A percentile compares a stretch with the other conserved stretches of the same genome.
These are phyloP conservation scores for Fusarium scirpi DNA, from an alignment of 2,329 filamentous ascomycete genomes.

Conservation along the genomic window DNA sequence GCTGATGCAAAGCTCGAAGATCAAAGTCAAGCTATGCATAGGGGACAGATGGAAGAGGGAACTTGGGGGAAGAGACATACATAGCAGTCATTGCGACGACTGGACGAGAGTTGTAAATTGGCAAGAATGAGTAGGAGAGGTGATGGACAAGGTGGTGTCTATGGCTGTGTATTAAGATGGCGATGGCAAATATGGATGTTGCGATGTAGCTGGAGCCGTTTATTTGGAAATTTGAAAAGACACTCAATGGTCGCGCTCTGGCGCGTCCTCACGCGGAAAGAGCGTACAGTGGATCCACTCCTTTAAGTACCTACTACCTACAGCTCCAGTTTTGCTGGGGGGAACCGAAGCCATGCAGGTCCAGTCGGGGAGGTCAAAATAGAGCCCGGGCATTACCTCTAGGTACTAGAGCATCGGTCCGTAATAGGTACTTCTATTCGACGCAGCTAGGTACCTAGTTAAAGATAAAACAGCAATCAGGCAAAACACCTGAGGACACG, in stretches of 20 bases:
- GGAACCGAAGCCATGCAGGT: slow-evolving; percentile 1
- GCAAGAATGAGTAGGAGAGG: background rate
- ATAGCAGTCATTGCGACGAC: slow-evolving; percentile 53
- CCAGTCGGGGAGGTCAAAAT: background rate
- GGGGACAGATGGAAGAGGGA: background rate
- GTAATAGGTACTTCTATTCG: background rate
- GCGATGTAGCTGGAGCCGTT: slow-evolving; percentile 26
- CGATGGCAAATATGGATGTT: slow-evolving; percentile 7
- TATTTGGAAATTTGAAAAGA: slow-evolving; percentile 39
- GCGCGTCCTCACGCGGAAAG: slow-evolving; percentile 38
- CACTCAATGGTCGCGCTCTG: slow-evolving; percentile 28
- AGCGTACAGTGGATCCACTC: slow-evolving; percentile 39
- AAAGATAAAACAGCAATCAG: background rate
- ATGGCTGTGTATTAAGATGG: slow-evolving; percentile 10
- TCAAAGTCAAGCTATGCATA: background rate
- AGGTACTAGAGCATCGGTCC: too few species aligned
- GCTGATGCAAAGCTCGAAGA: background rate
- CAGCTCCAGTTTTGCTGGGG: slow-evolving; percentile 1
- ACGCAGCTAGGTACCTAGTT: too few species aligned
- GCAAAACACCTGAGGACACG: background rate
- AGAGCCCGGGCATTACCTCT: background rate
- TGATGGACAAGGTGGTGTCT: slow-evolving; percentile 8
- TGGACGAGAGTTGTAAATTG: slow-evolving; percentile 10
- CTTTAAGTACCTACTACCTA: too few species aligned
- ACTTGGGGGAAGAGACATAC: slow-evolving; percentile 46